phyloP scores from a whole-genome alignment of 2,329 filamentous ascomycete species.

The Colletotrichum sp. region DNA sequence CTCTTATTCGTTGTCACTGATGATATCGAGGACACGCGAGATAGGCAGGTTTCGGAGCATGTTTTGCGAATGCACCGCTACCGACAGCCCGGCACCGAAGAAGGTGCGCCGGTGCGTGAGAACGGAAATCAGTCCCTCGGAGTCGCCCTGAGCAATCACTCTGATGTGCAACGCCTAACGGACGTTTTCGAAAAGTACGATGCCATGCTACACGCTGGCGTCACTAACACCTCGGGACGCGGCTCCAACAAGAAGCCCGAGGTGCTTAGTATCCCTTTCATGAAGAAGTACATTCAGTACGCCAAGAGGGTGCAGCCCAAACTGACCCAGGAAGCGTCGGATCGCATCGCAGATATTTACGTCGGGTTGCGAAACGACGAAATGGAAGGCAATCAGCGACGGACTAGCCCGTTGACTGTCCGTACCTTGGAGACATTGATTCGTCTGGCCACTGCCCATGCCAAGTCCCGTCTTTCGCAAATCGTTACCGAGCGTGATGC shows the following conservation, averaged over 20 bases:
- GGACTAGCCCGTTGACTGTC: conserved; percentile 93
- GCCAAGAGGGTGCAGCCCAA: conserved; percentile 93
- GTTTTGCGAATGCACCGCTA: conserved; percentile 97
- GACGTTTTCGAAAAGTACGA: conserved; percentile 98
- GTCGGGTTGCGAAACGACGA: conserved; percentile 95
- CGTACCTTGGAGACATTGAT: conserved; percentile 98
- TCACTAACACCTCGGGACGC: conserved; percentile 76
- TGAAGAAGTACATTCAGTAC: conserved; percentile 99
- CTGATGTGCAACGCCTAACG: conserved; percentile 74
- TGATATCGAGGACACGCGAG: conserved; percentile 92
- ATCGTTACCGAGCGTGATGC: conserved; percentile 91
- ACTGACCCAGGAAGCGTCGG: conserved; percentile 87
- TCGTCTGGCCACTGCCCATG: conserved; percentile 93
- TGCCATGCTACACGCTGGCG: conserved; percentile 91
- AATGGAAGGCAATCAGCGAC: conserved; percentile 89
- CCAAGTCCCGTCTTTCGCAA: conserved; percentile 87
- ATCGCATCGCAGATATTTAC: conserved; percentile 90
- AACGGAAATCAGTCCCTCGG: conserved; percentile 83
- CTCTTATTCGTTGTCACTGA: conserved; percentile 96
- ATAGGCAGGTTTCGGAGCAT: conserved; percentile 92
- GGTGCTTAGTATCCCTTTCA: conserved; percentile 93
- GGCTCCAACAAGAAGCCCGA: conserved; percentile 79
- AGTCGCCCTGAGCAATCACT: conserved; percentile 81
- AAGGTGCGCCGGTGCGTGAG: conserved; percentile 92
- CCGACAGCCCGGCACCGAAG: conserved; percentile 88